These are phyloP conservation scores for Melocanna baccifera DNA, from an alignment of 176 grass and related monocot genomes.

Conservation along the genomic window DNA sequence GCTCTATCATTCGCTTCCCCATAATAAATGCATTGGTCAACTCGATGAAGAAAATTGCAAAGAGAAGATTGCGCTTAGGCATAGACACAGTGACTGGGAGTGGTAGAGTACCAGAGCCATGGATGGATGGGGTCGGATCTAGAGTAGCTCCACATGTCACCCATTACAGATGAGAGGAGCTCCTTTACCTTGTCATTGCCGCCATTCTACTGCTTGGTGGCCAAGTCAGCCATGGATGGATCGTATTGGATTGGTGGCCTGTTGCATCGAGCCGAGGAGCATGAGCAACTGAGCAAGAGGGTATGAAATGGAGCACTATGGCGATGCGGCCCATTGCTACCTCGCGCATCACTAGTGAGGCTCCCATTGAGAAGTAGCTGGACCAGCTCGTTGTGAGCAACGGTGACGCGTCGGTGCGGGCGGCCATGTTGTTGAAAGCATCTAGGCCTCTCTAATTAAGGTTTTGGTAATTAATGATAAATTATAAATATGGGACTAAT, in stretches of 20 bases:
- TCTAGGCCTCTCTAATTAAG: too few relatives aligned
- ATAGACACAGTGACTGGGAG: background rate
- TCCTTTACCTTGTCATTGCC: conserved; percentile 43
- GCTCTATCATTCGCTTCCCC: conserved; percentile 60
- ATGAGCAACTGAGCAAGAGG: background rate
- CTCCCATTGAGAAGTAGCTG: too few relatives aligned
- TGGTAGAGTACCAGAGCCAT: conserved; percentile 59
- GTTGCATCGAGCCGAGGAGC: background rate
- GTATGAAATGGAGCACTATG: too few relatives aligned
- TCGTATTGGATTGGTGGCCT: background rate
- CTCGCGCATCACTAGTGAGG: too few relatives aligned
- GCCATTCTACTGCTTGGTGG: conserved; percentile 26
- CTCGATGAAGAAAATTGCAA: too few relatives aligned
- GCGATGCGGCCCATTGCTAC: too few relatives aligned
- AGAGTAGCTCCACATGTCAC: conserved; percentile 64
- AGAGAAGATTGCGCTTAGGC: background rate
- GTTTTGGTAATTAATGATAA: too few relatives aligned
- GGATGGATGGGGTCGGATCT: conserved; percentile 80
- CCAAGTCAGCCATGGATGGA: conserved; percentile 28
- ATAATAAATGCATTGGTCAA: too few relatives aligned
- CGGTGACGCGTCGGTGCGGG: too few relatives aligned
- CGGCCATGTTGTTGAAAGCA: too few relatives aligned
- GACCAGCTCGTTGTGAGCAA: too few relatives aligned
- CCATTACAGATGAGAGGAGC: conserved; percentile 62
- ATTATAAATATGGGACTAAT: too few relatives aligned